Evolutionary conservation across 2,329 filamentous ascomycete genomes (phyloP), one percentile per base, ranked within the genome.

Genomic region (Mycogone perniciosa): DNA sequence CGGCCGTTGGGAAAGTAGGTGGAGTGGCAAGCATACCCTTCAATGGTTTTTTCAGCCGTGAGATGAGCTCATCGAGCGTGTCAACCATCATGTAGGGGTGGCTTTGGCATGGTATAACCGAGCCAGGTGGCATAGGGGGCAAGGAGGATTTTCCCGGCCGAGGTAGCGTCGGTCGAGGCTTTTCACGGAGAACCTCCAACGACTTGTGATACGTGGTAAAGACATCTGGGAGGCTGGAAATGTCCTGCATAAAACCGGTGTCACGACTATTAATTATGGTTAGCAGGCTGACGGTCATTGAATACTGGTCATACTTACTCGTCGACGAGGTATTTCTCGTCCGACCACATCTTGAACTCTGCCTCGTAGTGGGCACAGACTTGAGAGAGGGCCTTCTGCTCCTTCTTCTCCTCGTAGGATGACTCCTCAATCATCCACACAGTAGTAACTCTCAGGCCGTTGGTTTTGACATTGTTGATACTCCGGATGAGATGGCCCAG

Each of bases 281-380:
- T 52, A 63, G 59, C 46, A 57, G 38, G 31, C 5, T 9, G 8
- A 1, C 13, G 27, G 8, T 7, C 11, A n/a, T 5, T 31, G 26
- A 31, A 31, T 1, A 5, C 5, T 31, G 31, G 47, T 10, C 6
- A 10, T 27, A 78, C 85, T 68, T 71, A 91, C 88, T 91, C 86
- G 60, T 91, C 84, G 46, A 91, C 75, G 53, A 84, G 84, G 58
- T 88, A 91, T 63, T 91, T 92, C 65, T 90, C 87, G 59, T 92
- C 87, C 0, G 68, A 66, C 80, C 83, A 90, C 1, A 82, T 52
- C 62, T 79, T 79, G 63, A 89, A 88, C 1, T 81, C 74, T 4
- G 82, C 71, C 1, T 71, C 73, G 3, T 75, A 67, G 9, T 74
- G 64, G 26, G 76, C 67, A 50, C 85, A 83, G 0, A 80, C 62